phyloP scores from a whole-genome alignment of 306 rosid genomes.

The Bauhinia variegata region DNA sequence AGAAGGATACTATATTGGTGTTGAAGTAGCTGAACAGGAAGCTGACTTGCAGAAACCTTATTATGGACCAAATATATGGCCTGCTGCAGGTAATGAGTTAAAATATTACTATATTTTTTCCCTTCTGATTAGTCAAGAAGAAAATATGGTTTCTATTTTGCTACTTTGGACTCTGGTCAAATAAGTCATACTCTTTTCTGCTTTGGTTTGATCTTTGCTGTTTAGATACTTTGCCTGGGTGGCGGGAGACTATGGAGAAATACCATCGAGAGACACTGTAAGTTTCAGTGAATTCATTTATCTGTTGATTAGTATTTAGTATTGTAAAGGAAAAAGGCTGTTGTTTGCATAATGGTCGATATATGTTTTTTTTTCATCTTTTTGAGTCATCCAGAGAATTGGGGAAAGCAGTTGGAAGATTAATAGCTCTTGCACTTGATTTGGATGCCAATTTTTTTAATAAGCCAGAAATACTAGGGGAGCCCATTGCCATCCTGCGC shows the following conservation, averaged over 20 bases:
- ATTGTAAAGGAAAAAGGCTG: no score
- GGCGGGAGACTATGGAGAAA: constrained; percentile 90
- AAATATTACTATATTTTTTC: background rate
- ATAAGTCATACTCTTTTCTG: background rate
- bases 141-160: constrained; percentile 20
- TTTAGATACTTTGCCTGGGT: constrained; percentile 70
- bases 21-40: constrained; percentile 65
- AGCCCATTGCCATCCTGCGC: constrained; percentile 77
- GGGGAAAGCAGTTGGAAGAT: constrained; percentile 64
- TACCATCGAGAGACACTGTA: constrained; percentile 75
- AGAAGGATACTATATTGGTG: constrained; percentile 91
- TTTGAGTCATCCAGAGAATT: constrained; percentile 60
- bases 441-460: constrained; percentile 71
- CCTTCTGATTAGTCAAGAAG: background rate
- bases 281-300: constrained; percentile 38
- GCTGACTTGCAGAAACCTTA: constrained; percentile 70
- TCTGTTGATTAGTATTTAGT: no score
- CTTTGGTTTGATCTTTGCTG: constrained; percentile 12
- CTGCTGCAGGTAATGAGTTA: constrained; percentile 62
- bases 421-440: constrained; percentile 87
- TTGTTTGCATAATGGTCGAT: no score
- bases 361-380: no score
- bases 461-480: constrained; percentile 68
- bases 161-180: background rate
- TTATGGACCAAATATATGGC: constrained; percentile 89